Evolutionary conservation across 768 basidiomycete species (phyloP).

Genomic region (Tylopilus plumbeoviolaceoides): DNA sequence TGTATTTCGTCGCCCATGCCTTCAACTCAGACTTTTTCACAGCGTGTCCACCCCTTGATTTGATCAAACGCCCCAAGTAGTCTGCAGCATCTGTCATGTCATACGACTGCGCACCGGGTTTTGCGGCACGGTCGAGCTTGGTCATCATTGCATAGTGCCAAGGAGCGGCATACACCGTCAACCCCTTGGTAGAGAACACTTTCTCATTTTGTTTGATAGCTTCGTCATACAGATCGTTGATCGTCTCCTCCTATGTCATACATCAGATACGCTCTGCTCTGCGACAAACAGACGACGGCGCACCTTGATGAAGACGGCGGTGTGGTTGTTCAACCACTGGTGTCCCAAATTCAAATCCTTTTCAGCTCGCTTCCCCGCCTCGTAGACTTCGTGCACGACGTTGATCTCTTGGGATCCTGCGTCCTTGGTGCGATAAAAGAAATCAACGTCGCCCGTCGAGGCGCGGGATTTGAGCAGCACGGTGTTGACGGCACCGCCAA

Average conservation of each 20-base stretch:
- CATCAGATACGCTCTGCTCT: too few species aligned
- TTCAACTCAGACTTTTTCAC: slow-evolving; percentile 7
- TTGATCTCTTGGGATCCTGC: background rate
- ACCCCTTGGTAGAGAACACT: slow-evolving; percentile 3
- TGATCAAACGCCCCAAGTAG: slow-evolving; percentile 4
- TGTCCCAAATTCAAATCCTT: background rate
- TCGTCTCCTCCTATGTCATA: background rate
- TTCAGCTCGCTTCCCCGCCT: slow-evolving; percentile 1
- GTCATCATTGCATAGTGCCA: slow-evolving; percentile 9
- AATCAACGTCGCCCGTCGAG: slow-evolving; percentile 10
- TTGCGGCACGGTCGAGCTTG: slow-evolving; percentile 7
- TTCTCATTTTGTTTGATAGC: slow-evolving; percentile 3
- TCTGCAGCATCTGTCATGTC: slow-evolving; percentile 8
- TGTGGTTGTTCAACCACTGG: slow-evolving; percentile 13
- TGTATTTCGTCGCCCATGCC: slow-evolving; percentile 1
- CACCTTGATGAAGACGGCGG: slow-evolving; percentile 5
- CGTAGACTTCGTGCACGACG: background rate
- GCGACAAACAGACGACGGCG: background rate
- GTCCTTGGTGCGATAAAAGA: slow-evolving; percentile 8
- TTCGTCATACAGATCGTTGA: background rate
- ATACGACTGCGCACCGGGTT: slow-evolving; percentile 5
- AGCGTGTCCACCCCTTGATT: background rate
- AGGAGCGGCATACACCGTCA: slow-evolving; percentile 12
- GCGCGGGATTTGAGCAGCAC: slow-evolving; percentile 4
- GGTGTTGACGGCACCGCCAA: slow-evolving; percentile 10